Base-by-base conservation (phyloP, 352 stramenopile genomes). In the Pythium vanterpoolii region DNA sequence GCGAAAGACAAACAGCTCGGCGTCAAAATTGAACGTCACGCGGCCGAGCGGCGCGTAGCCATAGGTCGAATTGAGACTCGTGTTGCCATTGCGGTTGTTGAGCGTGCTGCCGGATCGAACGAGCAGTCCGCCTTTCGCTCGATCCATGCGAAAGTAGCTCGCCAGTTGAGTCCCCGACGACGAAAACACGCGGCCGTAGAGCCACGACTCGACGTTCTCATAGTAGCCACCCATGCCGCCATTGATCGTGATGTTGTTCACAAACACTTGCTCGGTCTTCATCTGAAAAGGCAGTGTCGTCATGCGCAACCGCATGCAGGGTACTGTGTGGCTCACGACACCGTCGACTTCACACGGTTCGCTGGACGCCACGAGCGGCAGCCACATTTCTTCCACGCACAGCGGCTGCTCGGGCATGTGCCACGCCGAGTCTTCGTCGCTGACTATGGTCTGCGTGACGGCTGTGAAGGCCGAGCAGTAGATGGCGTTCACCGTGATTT, bases 1-100 rank as follows among this genome's bases (percentile, higher is more conserved):
- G 0, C 83, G 83, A 39, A 87, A 93, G 1, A 93, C 79, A 53
- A 88, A 93, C 19, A 92, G 33, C 31, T 90, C 78, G 16, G 81
- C 75, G 33, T 77, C 69, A 51, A 77, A 95, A 60, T 95, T 93
- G 43, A 92, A 68, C 7, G 81, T 89, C 27, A 95, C 76, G 2
- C 79, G 74, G 1, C 71, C 79, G 23, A 88, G 85, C 10, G 83
- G 81, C 1, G 79, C 61, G 47, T 73, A 93, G 0, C 79, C 76
- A 24, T 82, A 92, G 1, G 28, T 68, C 5, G 56, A 8, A 5
- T 63, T 60, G 16, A 92, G 56, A 9, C 80, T 81, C 4, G 66
- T 61, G 56, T 94, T 92, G 34, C 84, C 84, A 50, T 86, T 86
- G 64, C 90, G 30, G 62, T 92, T 94, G 64, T 88, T 86, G n/a